Base-by-base conservation (phyloP, 2,329 filamentous ascomycete genomes). In the Paecilomyces sp. region DNA sequence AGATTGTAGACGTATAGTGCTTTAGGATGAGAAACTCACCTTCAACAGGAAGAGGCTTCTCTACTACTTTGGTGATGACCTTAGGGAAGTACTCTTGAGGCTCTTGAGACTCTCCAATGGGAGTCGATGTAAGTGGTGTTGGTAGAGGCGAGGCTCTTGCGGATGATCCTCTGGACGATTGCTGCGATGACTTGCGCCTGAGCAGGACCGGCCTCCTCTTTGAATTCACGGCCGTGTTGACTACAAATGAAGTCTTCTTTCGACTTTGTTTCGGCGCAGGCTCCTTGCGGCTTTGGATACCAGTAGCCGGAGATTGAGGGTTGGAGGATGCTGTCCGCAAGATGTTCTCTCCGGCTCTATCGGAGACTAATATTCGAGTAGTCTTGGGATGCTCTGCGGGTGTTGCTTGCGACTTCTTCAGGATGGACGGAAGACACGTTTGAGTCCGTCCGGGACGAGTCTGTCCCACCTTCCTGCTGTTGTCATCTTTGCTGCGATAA, bases 181-280 rank as follows among this genome's bases (percentile, higher is more conserved):
- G 60, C 58, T 75, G 73, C 4, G 73, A 73, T 7, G 74, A 76
- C 61, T 72, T 75, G 60, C 72, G 70, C 34, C 73, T 70, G 56
- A 67, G 65, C 12, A 72, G 60, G 3, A 70, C 66, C 6, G 73
- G 71, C 13, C 72, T 71, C 55, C 69, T 70, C 58, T 67, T 71
- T 6, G 61, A 61, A 53, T 70, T 72, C 8, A 62, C 63, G 56
- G 57, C 34, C 25, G 71, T 72, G 31, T 57, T 67, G 3, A 69
- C 65, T 6, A 71, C 64, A 47, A 72, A 64, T 18, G 68, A 61
- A 1, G 70, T 55, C 30, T 69, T 74, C 58, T 69, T 76, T 50
- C 64, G 64, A 12, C 57, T 50, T n/a, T 65, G 62, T 41, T 65
- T 67, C 24, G 28, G 54, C 22, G 54, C 13, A 6, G n/a, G 24